Conservation (phyloP, 1,139 yeast species). For the Suhomyces anneliseae region DNA sequence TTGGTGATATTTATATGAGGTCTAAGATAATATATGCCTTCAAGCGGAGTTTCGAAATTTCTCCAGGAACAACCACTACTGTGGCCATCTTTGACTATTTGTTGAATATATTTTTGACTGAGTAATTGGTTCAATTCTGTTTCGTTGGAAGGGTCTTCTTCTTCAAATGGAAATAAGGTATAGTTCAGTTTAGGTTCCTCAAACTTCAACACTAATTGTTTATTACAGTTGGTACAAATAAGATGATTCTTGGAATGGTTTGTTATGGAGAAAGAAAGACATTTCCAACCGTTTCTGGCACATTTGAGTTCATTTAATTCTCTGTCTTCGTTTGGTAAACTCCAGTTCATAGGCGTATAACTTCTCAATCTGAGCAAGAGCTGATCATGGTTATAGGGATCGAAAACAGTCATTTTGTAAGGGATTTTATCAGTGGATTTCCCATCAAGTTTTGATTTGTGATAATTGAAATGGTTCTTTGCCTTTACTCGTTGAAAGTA, state of each 20-base stretch:
- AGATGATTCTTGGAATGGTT: slow-evolving; percentile 32
- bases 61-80: slow-evolving; percentile 38
- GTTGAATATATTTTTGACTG: slow-evolving; percentile 24
- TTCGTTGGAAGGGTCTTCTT: slow-evolving; percentile 4
- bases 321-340: slow-evolving; percentile 21
- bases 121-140: slow-evolving; percentile 25
- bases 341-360: slow-evolving; percentile 39
- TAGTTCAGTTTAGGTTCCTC: background rate
- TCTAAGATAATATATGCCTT: slow-evolving; percentile 37
- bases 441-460: slow-evolving; percentile 19
- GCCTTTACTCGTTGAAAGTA: slow-evolving; percentile 38
- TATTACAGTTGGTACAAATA: slow-evolving; percentile 35
- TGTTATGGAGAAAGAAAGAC: slow-evolving; percentile 28
- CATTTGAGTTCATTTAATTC: slow-evolving; percentile 36
- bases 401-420: slow-evolving; percentile 24
- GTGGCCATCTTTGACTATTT: slow-evolving; percentile 30
- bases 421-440: slow-evolving; percentile 14
- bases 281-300: slow-evolving; percentile 46
- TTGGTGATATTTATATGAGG: slow-evolving; percentile 37
- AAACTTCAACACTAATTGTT: slow-evolving; percentile 30
- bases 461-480: slow-evolving; percentile 40
- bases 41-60: slow-evolving; percentile 35
- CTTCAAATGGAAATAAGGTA: slow-evolving; percentile 8
- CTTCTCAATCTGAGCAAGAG: slow-evolving; percentile 32
- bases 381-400: slow-evolving; percentile 33